Evolutionary conservation across 2,329 filamentous ascomycete species (phyloP), one percentile per base, ranked within the genome.

Genomic region (Xylaria sp.): DNA sequence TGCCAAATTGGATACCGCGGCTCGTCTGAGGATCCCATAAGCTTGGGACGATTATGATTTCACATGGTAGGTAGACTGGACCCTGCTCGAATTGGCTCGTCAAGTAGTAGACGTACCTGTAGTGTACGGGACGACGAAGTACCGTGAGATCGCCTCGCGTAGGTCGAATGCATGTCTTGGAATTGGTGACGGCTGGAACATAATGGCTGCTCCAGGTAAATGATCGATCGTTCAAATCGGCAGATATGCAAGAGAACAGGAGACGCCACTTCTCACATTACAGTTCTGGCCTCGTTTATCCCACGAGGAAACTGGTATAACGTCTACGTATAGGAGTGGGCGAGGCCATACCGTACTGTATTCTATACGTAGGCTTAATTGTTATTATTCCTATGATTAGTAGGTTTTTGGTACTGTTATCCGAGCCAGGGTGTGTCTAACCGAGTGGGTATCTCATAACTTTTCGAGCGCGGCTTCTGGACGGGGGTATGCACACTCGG

Each of bases 371-470:
- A 9, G 49, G 15, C 13, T 40, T 33, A 13, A 44, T 19, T 3
- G 13, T 15, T 46, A 35, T 37, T 33, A 49, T 25, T 37, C 6
- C 25, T 38, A 44, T 25, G 15, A 33, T 37, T 44, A 49, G 31
- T 11, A 31, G 31, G 10, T 51, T 21, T 19, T 23, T 49, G 17
- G 23, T 41, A 40, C 54, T 3, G 44, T 48, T 37, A 56, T 52
- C 54, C 43, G 6, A 41, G 29, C 59, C 40, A 38, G 54, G 53
- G 54, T 29, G 49, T 61, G 44, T 41, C 51, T 51, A 58, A 44
- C 27, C 33, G 17, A 43, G 62, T 64, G 58, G 58, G 49, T 62
- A 62, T 60, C 53, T 52, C 62, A 54, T 58, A 62, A 27, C 43
- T 53, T 53, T 29, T 41, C 10, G 33, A 58, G 57, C 23, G 25